phyloP scores from a whole-genome alignment of 106 monocot species.

The Dendrobium huoshanense region DNA sequence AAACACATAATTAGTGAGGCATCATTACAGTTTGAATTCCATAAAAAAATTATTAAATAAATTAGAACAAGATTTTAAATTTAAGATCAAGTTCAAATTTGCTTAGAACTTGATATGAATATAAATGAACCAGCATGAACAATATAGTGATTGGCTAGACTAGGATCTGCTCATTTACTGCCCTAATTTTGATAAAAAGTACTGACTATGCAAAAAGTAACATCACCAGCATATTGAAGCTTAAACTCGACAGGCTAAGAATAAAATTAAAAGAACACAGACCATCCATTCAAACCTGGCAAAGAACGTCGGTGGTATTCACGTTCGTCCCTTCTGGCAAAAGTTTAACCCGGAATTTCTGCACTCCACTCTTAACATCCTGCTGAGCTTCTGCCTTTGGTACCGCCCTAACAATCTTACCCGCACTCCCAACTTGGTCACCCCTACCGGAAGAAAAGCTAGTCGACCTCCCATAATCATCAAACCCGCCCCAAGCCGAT shows the following conservation, averaged over 20 bases:
- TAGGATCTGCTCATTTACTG: too few species aligned
- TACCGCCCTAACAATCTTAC: conserved; percentile 63
- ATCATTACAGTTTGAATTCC: too few species aligned
- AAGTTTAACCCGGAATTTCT: conserved; percentile 80
- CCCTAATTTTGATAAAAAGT: too few species aligned
- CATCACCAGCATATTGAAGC: background rate
- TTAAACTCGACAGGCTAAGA: background rate
- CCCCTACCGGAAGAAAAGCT: conserved; percentile 24
- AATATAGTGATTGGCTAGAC: too few species aligned
- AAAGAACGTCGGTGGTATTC: conserved; percentile 67
- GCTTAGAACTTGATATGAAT: too few species aligned
- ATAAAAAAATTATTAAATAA: too few species aligned
- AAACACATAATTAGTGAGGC: too few species aligned
- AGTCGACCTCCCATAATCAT: conserved; percentile 58
- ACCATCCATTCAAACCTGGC: conserved; percentile 52
- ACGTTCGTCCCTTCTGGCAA: conserved; percentile 62
- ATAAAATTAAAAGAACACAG: background rate
- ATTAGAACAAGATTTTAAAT: too few species aligned
- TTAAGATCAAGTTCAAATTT: too few species aligned
- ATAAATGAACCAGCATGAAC: too few species aligned
- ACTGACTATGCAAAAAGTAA: background rate
- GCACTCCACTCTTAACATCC: conserved; percentile 65
- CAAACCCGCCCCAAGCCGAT: conserved; percentile 21
- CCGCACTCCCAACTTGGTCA: conserved; percentile 21
- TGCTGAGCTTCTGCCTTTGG: conserved; percentile 58